phyloP scores from a whole-genome alignment of 208 protist genomes.

The Lotmaria passim region DNA sequence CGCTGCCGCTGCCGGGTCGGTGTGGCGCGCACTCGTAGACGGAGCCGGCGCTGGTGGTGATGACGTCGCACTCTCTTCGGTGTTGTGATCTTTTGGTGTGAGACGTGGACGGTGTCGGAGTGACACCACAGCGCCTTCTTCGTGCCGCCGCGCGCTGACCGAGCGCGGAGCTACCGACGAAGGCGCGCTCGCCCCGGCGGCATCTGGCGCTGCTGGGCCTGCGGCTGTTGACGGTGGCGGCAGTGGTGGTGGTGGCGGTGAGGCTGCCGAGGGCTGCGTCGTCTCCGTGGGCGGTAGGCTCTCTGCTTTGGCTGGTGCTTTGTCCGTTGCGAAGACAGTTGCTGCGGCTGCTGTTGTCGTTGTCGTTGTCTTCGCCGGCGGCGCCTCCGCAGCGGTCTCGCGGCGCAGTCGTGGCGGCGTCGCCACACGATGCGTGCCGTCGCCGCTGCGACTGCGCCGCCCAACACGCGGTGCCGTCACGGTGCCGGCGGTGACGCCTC shows the following conservation, averaged over 20 bases:
- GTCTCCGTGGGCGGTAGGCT: background rate
- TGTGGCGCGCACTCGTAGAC: background rate
- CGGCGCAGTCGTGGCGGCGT: conserved; percentile 5
- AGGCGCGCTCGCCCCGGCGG: background rate
- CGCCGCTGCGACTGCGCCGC: background rate
- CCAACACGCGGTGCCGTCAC: background rate
- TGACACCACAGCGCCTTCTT: conserved; percentile 9
- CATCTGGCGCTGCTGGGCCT: background rate
- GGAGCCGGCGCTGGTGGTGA: background rate
- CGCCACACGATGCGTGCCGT: background rate
- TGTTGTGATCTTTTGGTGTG: conserved; percentile 1
- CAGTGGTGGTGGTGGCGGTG: too few species aligned
- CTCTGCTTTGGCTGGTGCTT: background rate
- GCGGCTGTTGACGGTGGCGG: background rate
- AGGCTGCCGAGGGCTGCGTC: too few species aligned
- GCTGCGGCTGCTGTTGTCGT: background rate
- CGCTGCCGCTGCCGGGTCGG: background rate
- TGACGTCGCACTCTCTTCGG: background rate
- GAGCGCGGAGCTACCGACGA: background rate
- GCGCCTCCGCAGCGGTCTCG: conserved; percentile 15
- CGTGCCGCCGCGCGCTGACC: conserved; percentile 10
- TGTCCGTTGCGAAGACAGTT: background rate
- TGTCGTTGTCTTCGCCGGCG: background rate
- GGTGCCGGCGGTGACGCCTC: too few species aligned
- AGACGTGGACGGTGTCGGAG: conserved; percentile 16